phyloP scores from a whole-genome alignment of 495 filamentous ascomycete species.

The Astrothelium macrocarpum region DNA sequence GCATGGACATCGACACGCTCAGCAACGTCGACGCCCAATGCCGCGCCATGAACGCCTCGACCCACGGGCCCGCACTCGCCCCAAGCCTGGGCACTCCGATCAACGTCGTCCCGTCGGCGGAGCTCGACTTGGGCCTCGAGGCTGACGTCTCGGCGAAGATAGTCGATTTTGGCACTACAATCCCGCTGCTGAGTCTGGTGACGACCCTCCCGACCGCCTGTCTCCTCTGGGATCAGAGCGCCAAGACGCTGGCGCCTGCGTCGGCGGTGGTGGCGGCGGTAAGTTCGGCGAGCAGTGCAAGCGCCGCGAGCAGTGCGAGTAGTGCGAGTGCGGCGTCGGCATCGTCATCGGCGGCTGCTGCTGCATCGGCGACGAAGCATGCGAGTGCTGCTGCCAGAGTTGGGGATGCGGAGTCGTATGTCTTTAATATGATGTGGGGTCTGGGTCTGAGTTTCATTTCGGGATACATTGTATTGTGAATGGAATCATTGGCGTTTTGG shows the following conservation, averaged over 20 bases:
- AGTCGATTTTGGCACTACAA: neutral
- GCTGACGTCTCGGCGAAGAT: neutral
- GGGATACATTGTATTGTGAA: neutral
- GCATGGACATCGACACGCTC: neutral
- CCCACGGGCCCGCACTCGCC: neutral
- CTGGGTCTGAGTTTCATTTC: neutral
- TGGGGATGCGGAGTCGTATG: neutral
- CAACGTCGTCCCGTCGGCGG: neutral
- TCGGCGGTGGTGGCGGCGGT: neutral
- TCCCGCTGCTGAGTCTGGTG: neutral
- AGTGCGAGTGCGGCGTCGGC: neutral
- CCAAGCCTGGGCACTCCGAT: neutral
- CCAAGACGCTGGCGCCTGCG: neutral
- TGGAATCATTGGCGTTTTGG: too few species aligned
- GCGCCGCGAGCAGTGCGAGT: neutral
- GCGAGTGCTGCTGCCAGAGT: neutral
- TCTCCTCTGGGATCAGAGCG: neutral
- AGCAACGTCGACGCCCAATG: neutral
- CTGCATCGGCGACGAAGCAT: neutral
- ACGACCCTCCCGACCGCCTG: neutral
- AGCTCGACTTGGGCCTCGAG: neutral
- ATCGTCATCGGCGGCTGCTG: neutral
- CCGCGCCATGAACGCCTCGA: neutral
- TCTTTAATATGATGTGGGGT: neutral
- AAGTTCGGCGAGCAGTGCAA: neutral